A percentile compares a stretch with the other conserved stretches of the same genome.
phyloP scores from a whole-genome alignment of 2,329 filamentous ascomycete genomes.

The Nothopassalora personata region DNA sequence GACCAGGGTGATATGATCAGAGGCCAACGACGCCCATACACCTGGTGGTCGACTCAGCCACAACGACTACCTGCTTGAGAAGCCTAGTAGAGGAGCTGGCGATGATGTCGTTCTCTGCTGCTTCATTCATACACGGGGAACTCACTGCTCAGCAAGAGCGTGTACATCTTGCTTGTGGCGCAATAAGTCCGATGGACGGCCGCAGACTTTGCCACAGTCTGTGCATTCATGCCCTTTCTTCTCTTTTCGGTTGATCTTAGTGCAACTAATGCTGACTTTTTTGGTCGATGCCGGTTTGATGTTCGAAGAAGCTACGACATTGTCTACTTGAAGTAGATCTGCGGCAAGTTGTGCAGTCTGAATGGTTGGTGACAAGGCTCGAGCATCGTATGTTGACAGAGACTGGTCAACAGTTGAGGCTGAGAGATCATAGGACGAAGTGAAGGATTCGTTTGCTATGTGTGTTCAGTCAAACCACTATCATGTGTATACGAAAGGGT shows the following conservation, averaged over 20 bases:
- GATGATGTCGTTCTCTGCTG: not conserved
- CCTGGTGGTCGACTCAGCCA: not conserved
- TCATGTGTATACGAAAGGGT: not conserved
- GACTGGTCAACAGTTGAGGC: not conserved
- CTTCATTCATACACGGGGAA: not conserved
- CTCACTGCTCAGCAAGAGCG: not conserved
- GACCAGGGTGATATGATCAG: not conserved
- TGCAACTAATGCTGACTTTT: not conserved
- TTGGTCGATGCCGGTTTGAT: not conserved
- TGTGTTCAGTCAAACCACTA: not conserved
- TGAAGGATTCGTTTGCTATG: not conserved
- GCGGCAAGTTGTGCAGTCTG: not conserved
- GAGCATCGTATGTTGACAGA: not conserved
- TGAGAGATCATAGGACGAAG: not conserved
- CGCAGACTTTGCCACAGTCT: conserved; percentile 3
- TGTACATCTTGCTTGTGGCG: conserved; percentile 5
- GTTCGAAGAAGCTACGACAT: not conserved
- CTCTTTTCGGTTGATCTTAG: not conserved
- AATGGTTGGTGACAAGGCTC: not conserved
- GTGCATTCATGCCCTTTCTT: not conserved
- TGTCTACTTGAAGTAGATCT: not conserved
- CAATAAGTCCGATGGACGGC: not conserved
- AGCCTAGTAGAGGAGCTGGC: not conserved
- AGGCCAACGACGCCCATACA: too few relatives aligned
- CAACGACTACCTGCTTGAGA: not conserved